These are phyloP conservation scores for Flagelloscypha sp. DNA, from an alignment of 768 basidiomycete genomes.

Conservation along the genomic window DNA sequence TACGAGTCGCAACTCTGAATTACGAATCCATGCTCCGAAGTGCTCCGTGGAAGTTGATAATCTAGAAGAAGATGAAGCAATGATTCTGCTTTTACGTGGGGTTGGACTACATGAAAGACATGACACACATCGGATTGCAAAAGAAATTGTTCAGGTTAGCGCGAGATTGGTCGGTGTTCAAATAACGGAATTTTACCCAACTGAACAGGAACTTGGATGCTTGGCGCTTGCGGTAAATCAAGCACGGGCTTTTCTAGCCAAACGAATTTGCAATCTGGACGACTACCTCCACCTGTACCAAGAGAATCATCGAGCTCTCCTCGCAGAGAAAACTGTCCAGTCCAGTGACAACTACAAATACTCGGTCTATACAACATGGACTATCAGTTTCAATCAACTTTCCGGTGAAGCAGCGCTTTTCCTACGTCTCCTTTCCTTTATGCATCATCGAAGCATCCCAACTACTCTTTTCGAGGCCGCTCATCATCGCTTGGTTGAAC, in stretches of 20 bases:
- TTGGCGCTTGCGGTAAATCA: constrained; percentile 5
- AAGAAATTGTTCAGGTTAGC: constrained; percentile 6
- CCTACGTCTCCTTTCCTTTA: constrained; percentile 3
- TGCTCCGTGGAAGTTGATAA: not conserved
- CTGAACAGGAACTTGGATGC: constrained; percentile 2
- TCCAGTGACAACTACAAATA: constrained; percentile 3
- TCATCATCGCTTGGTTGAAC: too few species aligned
- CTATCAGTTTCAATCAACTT: constrained; percentile 7
- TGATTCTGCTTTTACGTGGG: constrained; percentile 2
- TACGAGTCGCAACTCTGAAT: constrained; percentile 7
- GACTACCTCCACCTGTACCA: constrained; percentile 1
- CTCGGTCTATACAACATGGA: constrained; percentile 8
- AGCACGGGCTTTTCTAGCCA: constrained; percentile 5
- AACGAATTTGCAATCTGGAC: too few species aligned
- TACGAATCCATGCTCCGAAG: constrained; percentile 1
- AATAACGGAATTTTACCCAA: too few species aligned
- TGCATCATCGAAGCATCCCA: constrained; percentile 5
- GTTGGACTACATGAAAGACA: not conserved
- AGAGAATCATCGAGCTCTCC: constrained; percentile 1
- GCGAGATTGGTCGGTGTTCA: not conserved
- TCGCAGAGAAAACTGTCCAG: constrained; percentile 3
- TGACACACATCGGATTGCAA: not conserved
- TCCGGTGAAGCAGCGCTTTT: not conserved
- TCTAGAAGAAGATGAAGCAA: constrained; percentile 5
- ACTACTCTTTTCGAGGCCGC: too few species aligned